A percentile compares a stretch with the other conserved stretches of the same genome.
These are phyloP conservation scores for Pseudocercospora cruenta DNA, from an alignment of 2,329 filamentous ascomycete species.

Conservation along the genomic window DNA sequence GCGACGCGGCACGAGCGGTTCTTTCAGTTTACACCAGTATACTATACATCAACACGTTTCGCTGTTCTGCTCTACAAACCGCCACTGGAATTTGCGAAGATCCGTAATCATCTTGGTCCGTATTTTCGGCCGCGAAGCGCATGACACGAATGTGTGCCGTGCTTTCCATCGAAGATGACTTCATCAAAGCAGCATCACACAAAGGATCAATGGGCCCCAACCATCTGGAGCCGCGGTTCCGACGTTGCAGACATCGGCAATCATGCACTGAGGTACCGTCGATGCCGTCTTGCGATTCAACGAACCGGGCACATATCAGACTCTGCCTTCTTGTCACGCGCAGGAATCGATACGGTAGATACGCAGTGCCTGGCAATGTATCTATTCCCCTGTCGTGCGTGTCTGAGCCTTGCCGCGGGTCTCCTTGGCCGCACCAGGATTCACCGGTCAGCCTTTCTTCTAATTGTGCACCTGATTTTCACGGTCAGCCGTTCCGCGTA, in stretches of 20 bases:
- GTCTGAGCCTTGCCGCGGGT: conserved; percentile 5
- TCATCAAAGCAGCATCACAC: background rate
- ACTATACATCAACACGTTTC: background rate
- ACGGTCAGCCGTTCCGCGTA: conserved; percentile 9
- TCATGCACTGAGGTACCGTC: background rate
- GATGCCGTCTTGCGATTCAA: background rate
- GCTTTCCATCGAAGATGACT: background rate
- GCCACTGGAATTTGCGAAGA: background rate
- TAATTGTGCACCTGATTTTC: conserved; percentile 28
- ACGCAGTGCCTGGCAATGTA: background rate
- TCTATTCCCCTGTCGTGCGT: conserved; percentile 2
- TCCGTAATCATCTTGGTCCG: background rate
- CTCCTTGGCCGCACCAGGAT: conserved; percentile 14
- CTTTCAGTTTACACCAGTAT: background rate
- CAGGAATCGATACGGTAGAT: background rate
- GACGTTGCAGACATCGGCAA: background rate
- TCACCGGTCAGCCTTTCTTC: conserved; percentile 27
- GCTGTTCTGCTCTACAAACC: background rate
- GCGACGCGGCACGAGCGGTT: background rate
- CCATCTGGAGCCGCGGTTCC: background rate
- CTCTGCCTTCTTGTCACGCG: background rate
- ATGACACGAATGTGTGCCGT: background rate
- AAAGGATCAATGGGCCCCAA: background rate
- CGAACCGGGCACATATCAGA: background rate
- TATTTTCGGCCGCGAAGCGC: background rate